Evolutionary conservation across 1,284 basidiomycete genomes (phyloP).

Genomic region (Pseudozyma tsukubaensis): DNA sequence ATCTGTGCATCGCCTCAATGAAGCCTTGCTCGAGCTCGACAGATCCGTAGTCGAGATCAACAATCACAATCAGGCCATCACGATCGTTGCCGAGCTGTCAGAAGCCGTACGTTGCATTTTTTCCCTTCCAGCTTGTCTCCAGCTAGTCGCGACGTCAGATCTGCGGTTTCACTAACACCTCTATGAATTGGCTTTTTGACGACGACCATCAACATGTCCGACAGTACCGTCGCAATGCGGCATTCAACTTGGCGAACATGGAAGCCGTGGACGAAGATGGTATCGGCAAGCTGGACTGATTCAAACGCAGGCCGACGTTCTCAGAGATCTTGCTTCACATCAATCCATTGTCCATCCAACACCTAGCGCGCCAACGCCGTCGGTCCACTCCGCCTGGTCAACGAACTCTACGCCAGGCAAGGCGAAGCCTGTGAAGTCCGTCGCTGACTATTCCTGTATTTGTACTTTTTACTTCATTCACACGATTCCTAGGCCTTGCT

Average conservation of each 20-base stretch:
- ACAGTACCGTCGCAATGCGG: slow-evolving; percentile 65
- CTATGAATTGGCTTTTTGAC: neutral
- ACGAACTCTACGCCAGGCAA: too few species aligned
- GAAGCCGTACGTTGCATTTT: slow-evolving; percentile 57
- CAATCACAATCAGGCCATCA: slow-evolving; percentile 63
- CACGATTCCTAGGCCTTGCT: too few species aligned
- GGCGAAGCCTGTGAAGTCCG: too few species aligned
- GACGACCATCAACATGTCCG: neutral
- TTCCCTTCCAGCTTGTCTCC: neutral
- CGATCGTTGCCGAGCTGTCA: slow-evolving; percentile 64
- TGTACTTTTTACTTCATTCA: neutral
- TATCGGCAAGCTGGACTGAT: slow-evolving; percentile 15
- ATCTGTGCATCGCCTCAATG: slow-evolving; percentile 77
- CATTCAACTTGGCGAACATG: slow-evolving; percentile 64
- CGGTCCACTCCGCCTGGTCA: too few species aligned
- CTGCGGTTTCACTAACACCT: neutral
- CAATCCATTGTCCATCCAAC: too few species aligned
- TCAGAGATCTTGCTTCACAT: neutral
- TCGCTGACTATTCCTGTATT: neutral
- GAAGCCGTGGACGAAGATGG: slow-evolving; percentile 45
- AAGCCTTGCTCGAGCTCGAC: slow-evolving; percentile 76
- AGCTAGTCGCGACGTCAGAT: neutral
- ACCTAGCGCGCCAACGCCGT: too few species aligned
- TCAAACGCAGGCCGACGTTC: neutral
- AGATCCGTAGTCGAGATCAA: slow-evolving; percentile 75